Conservation (phyloP, 129 eudicot genomes). For the Daucus carota region DH1_v3.0 NC_030384.2:36205001-36205500, state of each 20-base stretch:
- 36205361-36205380: neutral
- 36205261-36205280: neutral
- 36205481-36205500: neutral
- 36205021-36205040: too few relatives aligned
- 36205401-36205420: constrained; percentile 38
- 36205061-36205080: too few relatives aligned
- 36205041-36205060: too few relatives aligned
- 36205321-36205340: neutral
- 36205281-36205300: neutral
- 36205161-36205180: neutral
- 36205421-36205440: constrained; percentile 29
- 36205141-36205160: neutral
- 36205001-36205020: too few relatives aligned
- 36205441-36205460: constrained; percentile 26
- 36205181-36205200: neutral
- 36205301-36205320: neutral
- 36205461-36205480: neutral
- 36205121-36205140: too few relatives aligned
- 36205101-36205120: too few relatives aligned
- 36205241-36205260: neutral
- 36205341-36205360: neutral
- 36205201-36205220: neutral
- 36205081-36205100: too few relatives aligned
- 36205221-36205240: neutral
- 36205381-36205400: constrained; percentile 34